These are phyloP conservation scores for Solanum sitiens DNA, from an alignment of 257 asterid genomes.

Conservation along the genomic window DNA sequence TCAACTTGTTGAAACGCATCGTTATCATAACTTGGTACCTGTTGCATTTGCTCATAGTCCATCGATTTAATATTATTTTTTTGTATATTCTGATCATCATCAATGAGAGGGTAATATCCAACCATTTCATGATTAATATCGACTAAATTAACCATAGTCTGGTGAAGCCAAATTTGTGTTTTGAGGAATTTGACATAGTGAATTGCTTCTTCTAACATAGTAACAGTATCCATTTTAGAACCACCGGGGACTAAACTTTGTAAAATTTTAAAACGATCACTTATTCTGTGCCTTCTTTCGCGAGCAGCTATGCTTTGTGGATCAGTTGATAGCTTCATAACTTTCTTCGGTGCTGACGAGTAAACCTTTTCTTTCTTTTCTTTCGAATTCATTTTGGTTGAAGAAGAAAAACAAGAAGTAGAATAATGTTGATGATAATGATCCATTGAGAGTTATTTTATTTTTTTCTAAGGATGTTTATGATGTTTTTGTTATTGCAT, in stretches of 20 bases:
- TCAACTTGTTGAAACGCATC: neutral
- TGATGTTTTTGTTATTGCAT: neutral
- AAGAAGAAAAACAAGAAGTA: constrained; percentile 12
- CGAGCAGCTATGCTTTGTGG: constrained; percentile 85
- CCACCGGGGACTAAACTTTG: constrained; percentile 78
- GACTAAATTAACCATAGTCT: constrained; percentile 28
- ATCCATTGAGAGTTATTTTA: neutral
- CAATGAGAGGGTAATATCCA: neutral
- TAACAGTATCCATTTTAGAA: constrained; percentile 62
- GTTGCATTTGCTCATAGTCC: neutral
- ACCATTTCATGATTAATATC: neutral
- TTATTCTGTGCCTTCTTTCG: constrained; percentile 71
- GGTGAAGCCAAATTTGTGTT: constrained; percentile 62
- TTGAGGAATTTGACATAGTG: constrained; percentile 75
- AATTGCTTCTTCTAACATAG: constrained; percentile 81
- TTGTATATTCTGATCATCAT: neutral
- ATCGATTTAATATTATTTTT: neutral
- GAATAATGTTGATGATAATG: neutral
- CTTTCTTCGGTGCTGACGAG: neutral
- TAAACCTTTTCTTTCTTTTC: neutral
- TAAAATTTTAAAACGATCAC: constrained; percentile 73
- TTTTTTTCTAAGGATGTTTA: neutral
- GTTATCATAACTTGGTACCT: neutral
- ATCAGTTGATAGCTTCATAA: constrained; percentile 56
- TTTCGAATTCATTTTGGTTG: neutral